Conservation (phyloP, 73 alveolate genomes). For the Paramecium primaurelia region DNA sequence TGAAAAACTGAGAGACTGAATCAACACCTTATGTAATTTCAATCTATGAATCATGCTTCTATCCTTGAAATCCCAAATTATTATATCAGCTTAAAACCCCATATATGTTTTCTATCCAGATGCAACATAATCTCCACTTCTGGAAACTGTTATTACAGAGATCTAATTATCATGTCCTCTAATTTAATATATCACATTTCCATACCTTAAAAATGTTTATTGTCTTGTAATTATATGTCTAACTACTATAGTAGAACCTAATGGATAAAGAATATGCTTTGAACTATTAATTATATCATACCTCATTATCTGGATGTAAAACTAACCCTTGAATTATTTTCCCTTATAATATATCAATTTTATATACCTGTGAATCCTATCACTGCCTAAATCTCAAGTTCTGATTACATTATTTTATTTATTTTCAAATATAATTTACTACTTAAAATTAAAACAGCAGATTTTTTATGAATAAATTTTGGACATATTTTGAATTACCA, state of each 20-base stretch:
- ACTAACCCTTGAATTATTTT: constrained; percentile 88
- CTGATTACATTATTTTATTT: constrained; percentile 22
- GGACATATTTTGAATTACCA: not conserved
- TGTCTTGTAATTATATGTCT: constrained; percentile 83
- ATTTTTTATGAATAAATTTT: not conserved
- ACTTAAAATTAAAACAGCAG: not conserved
- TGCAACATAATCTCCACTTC: constrained; percentile 87
- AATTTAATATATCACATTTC: not conserved
- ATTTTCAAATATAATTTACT: not conserved
- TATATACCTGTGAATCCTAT: constrained; percentile 73
- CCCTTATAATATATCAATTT: constrained; percentile 59
- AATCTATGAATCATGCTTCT: constrained; percentile 85
- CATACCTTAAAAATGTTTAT: constrained; percentile 64
- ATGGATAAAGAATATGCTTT: constrained; percentile 90
- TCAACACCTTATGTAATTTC: constrained; percentile 90
- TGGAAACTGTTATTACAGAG: constrained; percentile 80
- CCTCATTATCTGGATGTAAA: constrained; percentile 96
- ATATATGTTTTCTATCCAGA: constrained; percentile 90
- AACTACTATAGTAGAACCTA: constrained; percentile 94
- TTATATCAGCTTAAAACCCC: constrained; percentile 94
- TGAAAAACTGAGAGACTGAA: constrained; percentile 87
- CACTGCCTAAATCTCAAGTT: constrained; percentile 74
- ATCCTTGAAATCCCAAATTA: constrained; percentile 95
- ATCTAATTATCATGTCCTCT: constrained; percentile 92
- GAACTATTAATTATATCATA: not conserved